Evolutionary conservation across 1,284 basidiomycete genomes (phyloP), one percentile per base, ranked within the genome.

Genomic region (Cryptococcus jaspeensis): DNA sequence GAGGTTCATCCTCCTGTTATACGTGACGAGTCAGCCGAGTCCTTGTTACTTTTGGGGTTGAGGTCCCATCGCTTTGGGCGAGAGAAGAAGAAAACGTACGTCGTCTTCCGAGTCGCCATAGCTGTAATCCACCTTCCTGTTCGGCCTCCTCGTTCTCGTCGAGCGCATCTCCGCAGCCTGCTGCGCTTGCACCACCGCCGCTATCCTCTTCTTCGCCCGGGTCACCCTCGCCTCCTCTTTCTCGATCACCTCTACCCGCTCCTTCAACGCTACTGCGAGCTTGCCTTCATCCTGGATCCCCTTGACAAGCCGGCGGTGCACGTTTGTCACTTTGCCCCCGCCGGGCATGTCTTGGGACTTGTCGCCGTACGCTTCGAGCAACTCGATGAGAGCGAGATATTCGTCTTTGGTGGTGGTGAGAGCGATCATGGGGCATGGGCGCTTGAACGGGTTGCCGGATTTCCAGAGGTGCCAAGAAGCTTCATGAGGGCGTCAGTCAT

Each of bases 381-480:
- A 37, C 11, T 56, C 62, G 5, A 69, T 58, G 38, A 65, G 58
- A 4, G 56, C 55, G 23, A 66, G 49, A 12, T 75, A 62, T 32
- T 74, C 65, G 36, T 60, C 57, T 45, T 65, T 61, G 8, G 63
- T 69, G 8, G 61, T 51, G 7, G 70, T 62, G 46, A 72, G 56
- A 23, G 65, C 55, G 18, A 60, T 50, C 28, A 78, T 59, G 0
- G 74, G 75, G 53, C 74, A 78, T 0, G 70, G 72, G 1, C 75
- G 70, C 50, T 78, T 78, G 68, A 71, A 78, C 7, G 76, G 76
- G 59, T 78, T 78, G 9, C 74, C 71, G 18, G 74, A 76, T 25
- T 63, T 63, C 60, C 76, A 78, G 49, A 78, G 48, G 32, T 75
- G 56, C 3, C 70, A 65, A 1, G 75, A 75, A 47, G 62, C 71